phyloP scores from a whole-genome alignment of 2,329 filamentous ascomycete genomes.

The Purpureocillium lavendulum region DNA sequence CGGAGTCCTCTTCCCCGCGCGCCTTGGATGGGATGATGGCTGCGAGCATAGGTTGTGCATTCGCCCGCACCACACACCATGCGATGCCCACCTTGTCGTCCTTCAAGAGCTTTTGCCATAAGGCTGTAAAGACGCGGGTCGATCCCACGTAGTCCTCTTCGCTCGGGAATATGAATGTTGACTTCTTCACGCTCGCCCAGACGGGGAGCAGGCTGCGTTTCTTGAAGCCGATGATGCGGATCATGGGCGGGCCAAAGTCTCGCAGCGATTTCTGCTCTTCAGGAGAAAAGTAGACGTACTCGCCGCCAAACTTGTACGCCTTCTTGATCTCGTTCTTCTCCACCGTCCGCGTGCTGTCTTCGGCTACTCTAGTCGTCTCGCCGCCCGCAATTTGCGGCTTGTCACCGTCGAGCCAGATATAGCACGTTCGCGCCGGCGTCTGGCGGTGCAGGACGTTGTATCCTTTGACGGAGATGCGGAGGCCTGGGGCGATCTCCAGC shows the following conservation, averaged over 20 bases:
- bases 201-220: slow-evolving; percentile 62
- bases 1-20: slow-evolving; percentile 53
- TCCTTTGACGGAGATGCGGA: slow-evolving; percentile 86
- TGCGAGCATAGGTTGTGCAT: slow-evolving; percentile 70
- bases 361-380: slow-evolving; percentile 65
- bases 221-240: slow-evolving; percentile 94
- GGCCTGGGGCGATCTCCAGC: slow-evolving; percentile 75
- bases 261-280: slow-evolving; percentile 75
- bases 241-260: slow-evolving; percentile 71
- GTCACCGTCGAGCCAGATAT: slow-evolving; percentile 83
- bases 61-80: slow-evolving; percentile 80
- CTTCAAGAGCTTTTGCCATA: slow-evolving; percentile 78
- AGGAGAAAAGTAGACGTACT: slow-evolving; percentile 75
- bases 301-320: slow-evolving; percentile 92
- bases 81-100: slow-evolving; percentile 76
- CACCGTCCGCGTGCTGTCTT: slow-evolving; percentile 68
- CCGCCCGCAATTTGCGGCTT: slow-evolving; percentile 70
- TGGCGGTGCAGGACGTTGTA: slow-evolving; percentile 86
- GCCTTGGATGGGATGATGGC: slow-evolving; percentile 73
- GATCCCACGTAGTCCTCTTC: slow-evolving; percentile 87
- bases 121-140: slow-evolving; percentile 81
- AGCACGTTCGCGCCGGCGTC: slow-evolving; percentile 71
- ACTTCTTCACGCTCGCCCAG: slow-evolving; percentile 81
- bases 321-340: slow-evolving; percentile 79
- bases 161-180: slow-evolving; percentile 88